A percentile compares a stretch with the other conserved stretches of the same genome.
Evolutionary conservation across 2,329 filamentous ascomycete species (phyloP).

Genomic region (Cryphonectria radicalis): DNA sequence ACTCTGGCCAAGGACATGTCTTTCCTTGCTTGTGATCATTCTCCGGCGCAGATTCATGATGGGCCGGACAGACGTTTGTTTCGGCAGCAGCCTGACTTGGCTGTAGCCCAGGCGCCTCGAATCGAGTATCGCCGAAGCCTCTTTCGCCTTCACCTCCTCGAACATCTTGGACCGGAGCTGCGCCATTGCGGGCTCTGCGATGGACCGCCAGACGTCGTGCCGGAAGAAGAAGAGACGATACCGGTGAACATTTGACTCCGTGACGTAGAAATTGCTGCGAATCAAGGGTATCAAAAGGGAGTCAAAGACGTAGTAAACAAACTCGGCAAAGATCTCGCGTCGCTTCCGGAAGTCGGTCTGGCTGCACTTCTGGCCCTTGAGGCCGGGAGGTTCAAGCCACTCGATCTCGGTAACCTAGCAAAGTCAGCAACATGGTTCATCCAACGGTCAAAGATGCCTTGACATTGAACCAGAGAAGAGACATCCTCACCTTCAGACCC

Average conservation of each 20-base stretch:
- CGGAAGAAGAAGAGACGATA: conserved; percentile 91
- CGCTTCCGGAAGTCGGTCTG: conserved; percentile 76
- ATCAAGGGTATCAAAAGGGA: conserved; percentile 88
- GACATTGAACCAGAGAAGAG: conserved; percentile 16
- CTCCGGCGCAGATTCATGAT: conserved; percentile 85
- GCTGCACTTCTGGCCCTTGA: conserved; percentile 61
- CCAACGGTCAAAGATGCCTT: conserved; percentile 3
- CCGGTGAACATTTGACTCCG: conserved; percentile 80
- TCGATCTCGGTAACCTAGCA: conserved; percentile 65
- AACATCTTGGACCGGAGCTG: conserved; percentile 75
- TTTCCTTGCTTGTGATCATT: conserved; percentile 54
- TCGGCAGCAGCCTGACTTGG: conserved; percentile 81
- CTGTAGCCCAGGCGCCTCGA: conserved; percentile 74
- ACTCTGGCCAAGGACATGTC: conserved; percentile 60
- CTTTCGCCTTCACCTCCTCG: conserved; percentile 68
- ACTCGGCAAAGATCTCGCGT: conserved; percentile 77
- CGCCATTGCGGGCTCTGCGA: conserved; percentile 74
- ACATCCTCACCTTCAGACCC: conserved; percentile 68
- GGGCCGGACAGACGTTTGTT: conserved; percentile 73
- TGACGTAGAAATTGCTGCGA: conserved; percentile 89
- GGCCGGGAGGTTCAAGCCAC: conserved; percentile 70
- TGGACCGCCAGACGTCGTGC: conserved; percentile 84
- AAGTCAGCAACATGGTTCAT: conserved; percentile 7
- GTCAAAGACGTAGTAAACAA: conserved; percentile 92
- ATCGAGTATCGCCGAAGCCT: conserved; percentile 62